Evolutionary conservation across 192 early-diverging fungal species (phyloP).

Genomic region (Coemansia sp.): DNA sequence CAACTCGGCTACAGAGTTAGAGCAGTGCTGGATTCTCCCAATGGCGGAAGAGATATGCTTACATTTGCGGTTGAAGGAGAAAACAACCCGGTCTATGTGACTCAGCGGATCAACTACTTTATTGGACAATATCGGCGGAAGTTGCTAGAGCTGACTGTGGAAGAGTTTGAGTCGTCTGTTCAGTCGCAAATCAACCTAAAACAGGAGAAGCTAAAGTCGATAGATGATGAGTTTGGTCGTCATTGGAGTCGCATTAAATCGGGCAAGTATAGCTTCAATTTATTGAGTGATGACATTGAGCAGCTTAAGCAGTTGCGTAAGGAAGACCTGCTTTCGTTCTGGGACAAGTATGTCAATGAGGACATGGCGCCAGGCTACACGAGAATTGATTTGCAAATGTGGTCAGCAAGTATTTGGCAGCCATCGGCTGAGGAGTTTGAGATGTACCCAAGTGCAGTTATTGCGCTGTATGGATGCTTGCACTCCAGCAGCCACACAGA

Average conservation of each 20-base stretch:
- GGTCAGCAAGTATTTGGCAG: background rate
- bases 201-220: slow-evolving; percentile 69
- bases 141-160: slow-evolving; percentile 50
- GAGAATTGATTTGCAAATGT: background rate
- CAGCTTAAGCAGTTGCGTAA: slow-evolving; percentile 12
- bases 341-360: slow-evolving; percentile 40
- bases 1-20: slow-evolving; percentile 65
- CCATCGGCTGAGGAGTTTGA: background rate
- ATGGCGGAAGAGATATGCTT: background rate
- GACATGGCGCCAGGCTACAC: slow-evolving; percentile 7
- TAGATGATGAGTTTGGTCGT: slow-evolving; percentile 62
- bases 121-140: slow-evolving; percentile 57
- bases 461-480: background rate
- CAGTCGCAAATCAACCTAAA: slow-evolving; percentile 59
- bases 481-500: background rate
- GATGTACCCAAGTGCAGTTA: background rate
- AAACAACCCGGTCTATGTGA: slow-evolving; percentile 73
- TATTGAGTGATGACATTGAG: slow-evolving; percentile 11
- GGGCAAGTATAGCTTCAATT: slow-evolving; percentile 76
- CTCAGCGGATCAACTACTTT: slow-evolving; percentile 80
- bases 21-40: too few relatives aligned
- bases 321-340: slow-evolving; percentile 20
- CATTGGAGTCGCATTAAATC: slow-evolving; percentile 69
- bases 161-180: slow-evolving; percentile 65
- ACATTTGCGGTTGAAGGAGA: slow-evolving; percentile 57